phyloP scores from a whole-genome alignment of 495 filamentous ascomycete genomes.

The Cenococcum geophilum region DNA sequence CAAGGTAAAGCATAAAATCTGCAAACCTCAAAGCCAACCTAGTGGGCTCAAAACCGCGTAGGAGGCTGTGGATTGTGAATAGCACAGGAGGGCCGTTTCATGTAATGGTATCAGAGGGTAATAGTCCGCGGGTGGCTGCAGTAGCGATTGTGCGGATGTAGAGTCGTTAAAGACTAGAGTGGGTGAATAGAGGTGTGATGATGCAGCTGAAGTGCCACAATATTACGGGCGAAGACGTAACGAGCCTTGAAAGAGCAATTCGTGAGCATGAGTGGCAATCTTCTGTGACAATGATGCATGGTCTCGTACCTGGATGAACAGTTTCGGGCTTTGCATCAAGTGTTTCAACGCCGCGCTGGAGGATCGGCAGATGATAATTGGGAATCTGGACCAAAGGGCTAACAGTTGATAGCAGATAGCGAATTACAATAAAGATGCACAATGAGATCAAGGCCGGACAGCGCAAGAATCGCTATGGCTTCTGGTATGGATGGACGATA shows the following conservation, averaged over 20 bases:
- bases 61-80: not conserved
- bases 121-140: not conserved
- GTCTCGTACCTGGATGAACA: not conserved
- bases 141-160: not conserved
- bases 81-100: not conserved
- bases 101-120: not conserved
- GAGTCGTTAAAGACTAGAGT: not conserved
- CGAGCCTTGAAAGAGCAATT: not conserved
- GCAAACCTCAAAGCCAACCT: no score
- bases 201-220: not conserved
- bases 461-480: not conserved
- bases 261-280: not conserved
- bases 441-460: not conserved
- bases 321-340: not conserved
- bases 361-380: not conserved
- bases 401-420: not conserved
- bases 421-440: not conserved
- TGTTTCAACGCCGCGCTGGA: not conserved
- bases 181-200: not conserved
- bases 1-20: no score
- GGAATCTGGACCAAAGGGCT: not conserved
- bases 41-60: not conserved
- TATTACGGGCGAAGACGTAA: not conserved
- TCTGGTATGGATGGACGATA: not conserved
- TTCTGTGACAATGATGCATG: not conserved